phyloP scores from a whole-genome alignment of 148 eudicot genomes.

The Spergularia bocconei region DNA sequence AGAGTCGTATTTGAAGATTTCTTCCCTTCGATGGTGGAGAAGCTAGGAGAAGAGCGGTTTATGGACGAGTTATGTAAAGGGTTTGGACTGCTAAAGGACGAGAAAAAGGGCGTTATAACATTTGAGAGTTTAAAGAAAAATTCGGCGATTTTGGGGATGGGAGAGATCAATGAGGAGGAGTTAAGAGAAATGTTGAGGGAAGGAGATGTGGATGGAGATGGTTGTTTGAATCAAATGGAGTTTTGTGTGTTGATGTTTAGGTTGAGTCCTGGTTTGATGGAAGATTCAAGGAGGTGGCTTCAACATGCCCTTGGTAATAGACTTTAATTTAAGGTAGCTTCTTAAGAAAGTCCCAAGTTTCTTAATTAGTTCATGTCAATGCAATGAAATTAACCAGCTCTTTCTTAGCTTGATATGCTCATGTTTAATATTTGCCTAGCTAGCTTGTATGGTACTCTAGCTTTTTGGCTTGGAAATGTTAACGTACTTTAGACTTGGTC shows the following conservation, averaged over 20 bases:
- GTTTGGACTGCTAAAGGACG: conserved; percentile 47
- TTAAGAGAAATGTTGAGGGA: conserved; percentile 44
- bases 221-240: conserved; percentile 58
- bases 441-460: not conserved
- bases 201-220: conserved; percentile 69
- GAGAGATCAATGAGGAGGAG: conserved; percentile 44
- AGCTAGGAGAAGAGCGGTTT: conserved; percentile 54
- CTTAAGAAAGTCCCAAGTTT: too few relatives aligned
- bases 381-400: too few relatives aligned
- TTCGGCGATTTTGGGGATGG: conserved; percentile 38
- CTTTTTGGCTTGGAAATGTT: not conserved
- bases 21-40: conserved; percentile 53
- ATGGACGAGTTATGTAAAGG: conserved; percentile 62
- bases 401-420: too few relatives aligned
- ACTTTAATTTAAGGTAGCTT: not conserved
- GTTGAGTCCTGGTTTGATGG: conserved; percentile 60
- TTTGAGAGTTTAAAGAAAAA: conserved; percentile 60
- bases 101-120: conserved; percentile 48
- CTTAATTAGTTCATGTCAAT: too few relatives aligned
- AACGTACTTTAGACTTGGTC: not conserved
- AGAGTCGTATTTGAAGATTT: conserved; percentile 32
- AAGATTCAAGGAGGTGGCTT: conserved; percentile 37
- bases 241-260: conserved; percentile 74
- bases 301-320: conserved; percentile 25
- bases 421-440: too few relatives aligned